These are phyloP conservation scores for Conticribra weissflogii DNA, from an alignment of 108 stramenopile genomes.

Conservation along the genomic window DNA sequence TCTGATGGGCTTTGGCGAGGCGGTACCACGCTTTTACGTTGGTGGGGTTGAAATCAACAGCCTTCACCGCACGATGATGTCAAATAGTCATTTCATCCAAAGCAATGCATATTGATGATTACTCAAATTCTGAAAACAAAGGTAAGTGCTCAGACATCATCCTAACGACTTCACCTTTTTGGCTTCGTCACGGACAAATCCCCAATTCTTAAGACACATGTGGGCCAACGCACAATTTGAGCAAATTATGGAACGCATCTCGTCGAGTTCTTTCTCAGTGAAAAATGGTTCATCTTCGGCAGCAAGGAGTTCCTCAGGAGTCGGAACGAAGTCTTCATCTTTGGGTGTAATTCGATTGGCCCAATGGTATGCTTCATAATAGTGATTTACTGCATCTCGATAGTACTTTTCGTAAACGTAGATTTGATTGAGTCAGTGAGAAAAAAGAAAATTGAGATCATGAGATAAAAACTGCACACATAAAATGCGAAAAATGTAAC, in stretches of 20 bases:
- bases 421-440: not conserved
- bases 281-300: constrained; percentile 51
- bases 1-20: constrained; percentile 84
- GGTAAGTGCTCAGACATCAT: not conserved
- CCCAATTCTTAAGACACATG: constrained; percentile 88
- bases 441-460: no score
- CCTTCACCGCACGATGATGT: no score
- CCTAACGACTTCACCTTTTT: constrained; percentile 50
- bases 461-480: no score
- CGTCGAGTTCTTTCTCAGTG: constrained; percentile 74
- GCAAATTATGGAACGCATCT: constrained; percentile 66
- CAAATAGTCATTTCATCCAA: no score
- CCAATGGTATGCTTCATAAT: constrained; percentile 84
- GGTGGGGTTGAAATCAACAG: constrained; percentile 61
- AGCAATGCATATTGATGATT: no score
- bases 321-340: constrained; percentile 62
- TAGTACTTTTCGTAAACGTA: constrained; percentile 54
- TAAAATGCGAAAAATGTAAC: no score
- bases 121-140: no score
- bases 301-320: constrained; percentile 38
- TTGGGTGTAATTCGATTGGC: constrained; percentile 74
- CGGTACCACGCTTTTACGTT: constrained; percentile 91
- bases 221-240: constrained; percentile 86
- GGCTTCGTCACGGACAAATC: constrained; percentile 73
- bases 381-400: constrained; percentile 91